phyloP scores from a whole-genome alignment of 768 basidiomycete genomes.

The Auriscalpium orientale region DNA sequence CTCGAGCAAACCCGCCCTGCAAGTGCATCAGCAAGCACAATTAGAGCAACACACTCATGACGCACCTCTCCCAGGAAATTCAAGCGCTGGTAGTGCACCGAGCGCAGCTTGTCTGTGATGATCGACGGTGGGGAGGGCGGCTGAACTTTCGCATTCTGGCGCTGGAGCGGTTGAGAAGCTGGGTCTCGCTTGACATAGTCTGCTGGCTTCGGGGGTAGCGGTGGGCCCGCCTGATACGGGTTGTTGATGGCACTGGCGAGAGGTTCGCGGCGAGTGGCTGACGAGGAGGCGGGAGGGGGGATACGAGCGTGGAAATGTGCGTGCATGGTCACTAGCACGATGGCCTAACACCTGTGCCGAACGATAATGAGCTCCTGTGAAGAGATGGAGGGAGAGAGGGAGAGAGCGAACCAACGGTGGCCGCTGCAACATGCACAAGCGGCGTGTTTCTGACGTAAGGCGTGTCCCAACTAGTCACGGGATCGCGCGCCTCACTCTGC shows the following conservation, averaged over 20 bases:
- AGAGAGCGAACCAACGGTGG: not conserved
- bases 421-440: no score
- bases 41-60: slow-evolving; percentile 7
- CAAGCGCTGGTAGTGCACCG: slow-evolving; percentile 57
- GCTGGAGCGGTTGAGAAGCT: slow-evolving; percentile 58
- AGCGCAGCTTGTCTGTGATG: slow-evolving; percentile 56
- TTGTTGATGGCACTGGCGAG: slow-evolving; percentile 13
- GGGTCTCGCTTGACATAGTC: not conserved
- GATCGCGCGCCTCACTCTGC: no score
- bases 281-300: slow-evolving; percentile 5
- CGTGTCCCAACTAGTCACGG: no score
- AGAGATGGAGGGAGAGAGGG: not conserved
- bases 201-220: slow-evolving; percentile 3
- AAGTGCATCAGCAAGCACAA: not conserved
- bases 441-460: no score
- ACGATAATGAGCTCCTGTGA: not conserved
- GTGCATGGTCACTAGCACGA: slow-evolving; percentile 12
- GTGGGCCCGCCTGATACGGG: slow-evolving; percentile 1
- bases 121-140: slow-evolving; percentile 77
- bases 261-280: slow-evolving; percentile 11
- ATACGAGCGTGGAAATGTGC: slow-evolving; percentile 4
- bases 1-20: slow-evolving; percentile 90
- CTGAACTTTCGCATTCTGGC: slow-evolving; percentile 76
- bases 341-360: slow-evolving; percentile 16
- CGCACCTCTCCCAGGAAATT: slow-evolving; percentile 87